Evolutionary conservation across 1,284 basidiomycete species (phyloP), one percentile per base, ranked within the genome.

Genomic region (Apiotrichum gracile): DNA sequence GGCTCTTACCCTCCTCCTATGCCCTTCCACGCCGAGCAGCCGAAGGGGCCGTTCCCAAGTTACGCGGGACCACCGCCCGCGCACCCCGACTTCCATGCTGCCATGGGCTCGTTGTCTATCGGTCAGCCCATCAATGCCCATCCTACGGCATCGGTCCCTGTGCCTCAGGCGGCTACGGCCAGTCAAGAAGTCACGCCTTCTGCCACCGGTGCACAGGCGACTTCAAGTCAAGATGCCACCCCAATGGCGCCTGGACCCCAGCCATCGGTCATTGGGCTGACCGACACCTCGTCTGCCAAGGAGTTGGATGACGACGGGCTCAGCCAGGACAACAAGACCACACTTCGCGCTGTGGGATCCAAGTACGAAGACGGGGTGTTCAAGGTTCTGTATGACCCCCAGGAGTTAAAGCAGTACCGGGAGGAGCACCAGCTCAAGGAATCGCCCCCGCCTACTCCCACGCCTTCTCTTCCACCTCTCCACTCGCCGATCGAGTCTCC

Each of bases 301-400:
- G 17, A 2, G 10, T 7, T 9, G 31, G 19, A 26, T 29, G 34
- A n/a, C n/a, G 19, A 10, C 10, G 2, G 9, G 17, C 16, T 35
- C 8, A 33, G 19, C 29, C 29, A 14, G 2, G 43, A 45, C 29
- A 33, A 6, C 29, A 45, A 45, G 43, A 50, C 33, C 35, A 37
- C 21, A 34, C 58, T 54, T 3, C 51, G 51, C 1, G 37, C 59
- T 3, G 37, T 59, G 9, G 54, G 51, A 4, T 55, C 58, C 22
- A 60, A 54, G 33, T 51, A 56, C 33, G 58, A 64, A 37, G 49
- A 59, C 25, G 65, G 67, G 6, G 47, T 61, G n/a, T 43, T 64
- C 42, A 66, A 53, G 27, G 57, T 60, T 3, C 44, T 61, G 10
- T 68, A 67, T 42, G 65, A 66, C 45, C 47, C 57, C 1, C 51